Base-by-base conservation (phyloP, 306 rosid genomes). In the Elaeagnus macrophylla region DNA sequence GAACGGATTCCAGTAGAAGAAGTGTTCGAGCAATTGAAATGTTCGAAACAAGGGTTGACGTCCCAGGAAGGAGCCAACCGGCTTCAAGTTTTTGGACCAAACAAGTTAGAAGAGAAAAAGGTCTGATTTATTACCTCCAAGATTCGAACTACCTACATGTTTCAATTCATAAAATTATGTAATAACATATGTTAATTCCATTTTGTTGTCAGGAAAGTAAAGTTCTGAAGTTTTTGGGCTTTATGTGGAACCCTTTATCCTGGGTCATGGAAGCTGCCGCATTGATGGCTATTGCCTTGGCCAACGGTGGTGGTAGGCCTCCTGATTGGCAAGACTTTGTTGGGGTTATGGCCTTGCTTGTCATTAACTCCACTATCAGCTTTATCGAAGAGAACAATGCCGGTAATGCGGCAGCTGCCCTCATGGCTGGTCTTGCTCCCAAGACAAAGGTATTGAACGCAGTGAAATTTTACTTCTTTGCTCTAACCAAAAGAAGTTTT, bases 241-340 rank as follows among this genome's bases (percentile, higher is more conserved):
- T 93, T 73, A 93, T 93, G 99, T 93, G 99, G 99, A 93, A 93
- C 59, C 99, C 99, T 7, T 68, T 93, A 12, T 93, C 99, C 7
- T 93, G 99, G 99, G 99, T 93, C 54, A 93, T 93, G 99, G 99
- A 93, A 87, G 96, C 94, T 67, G 99, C 99, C 68, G 99, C 99
- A 17, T 12, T 93, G 17, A 93, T 93, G 96, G 99, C 99, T 40
- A 87, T 93, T 60, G 99, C 67, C 75, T 67, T 93, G 70, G 96
- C 99, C 48, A 87, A 93, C 59, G 99, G 96, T 0, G 81, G 40
- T 42, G 89, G 94, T 71, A 78, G 59, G 70, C 94, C 99, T 39
- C 95, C 99, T 0, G 99, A 93, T 62, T 93, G 99, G 99, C 99
- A 82, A 72, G 99, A 93, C 68, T 93, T 84, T 60, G 88, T 93